Base-by-base conservation (phyloP, 2,329 filamentous ascomycete genomes). In the Aspergillus sp. region DNA sequence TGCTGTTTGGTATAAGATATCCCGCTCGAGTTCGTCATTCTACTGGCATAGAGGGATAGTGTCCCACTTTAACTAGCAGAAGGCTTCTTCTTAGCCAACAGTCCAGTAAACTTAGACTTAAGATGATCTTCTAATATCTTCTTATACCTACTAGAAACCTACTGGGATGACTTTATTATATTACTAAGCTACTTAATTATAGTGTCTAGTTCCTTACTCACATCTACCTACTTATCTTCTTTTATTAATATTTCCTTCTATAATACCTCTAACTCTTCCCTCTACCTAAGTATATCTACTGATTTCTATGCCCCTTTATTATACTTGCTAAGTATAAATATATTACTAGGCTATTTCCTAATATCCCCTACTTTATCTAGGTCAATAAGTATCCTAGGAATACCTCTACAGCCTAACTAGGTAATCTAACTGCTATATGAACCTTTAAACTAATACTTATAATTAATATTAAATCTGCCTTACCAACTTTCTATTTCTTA, bases 391-490 rank as follows among this genome's bases (percentile, higher is more conserved):
- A 95, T 68, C 9, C 90, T 75, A 0, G 88, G 89, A 6, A 78
- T 77, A 1, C 70, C 70, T 79, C 71, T 4, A 60, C 52, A 3
- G 79, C 79, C 51, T 81, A 65, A n/a, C 75, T 62, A 0, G 89
- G 88, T 34, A 95, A 68, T 9, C 77, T 76, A 1, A 89, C 86
- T 57, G 94, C 94, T 0, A 90, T 90, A 43, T 88, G 84, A 5
- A 94, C 89, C 3, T 75, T 79, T 47, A 95, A 67, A 51, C 86
- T 91, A 0, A 88, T 93, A 2, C 89, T 88, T 68, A 94, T 80
- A 7, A 94, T 76, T 40, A 95, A 78, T 33, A 82, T 74, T 4
- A 93, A 65, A 59, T 91, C 86, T 1, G 85, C 83, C 56, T 77
- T 66, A 1, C 60, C 59, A 0, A 78, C 72, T 9, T 79, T 58